Conservation (phyloP, 179 eudicot genomes). For the Silene coronaria region DNA sequence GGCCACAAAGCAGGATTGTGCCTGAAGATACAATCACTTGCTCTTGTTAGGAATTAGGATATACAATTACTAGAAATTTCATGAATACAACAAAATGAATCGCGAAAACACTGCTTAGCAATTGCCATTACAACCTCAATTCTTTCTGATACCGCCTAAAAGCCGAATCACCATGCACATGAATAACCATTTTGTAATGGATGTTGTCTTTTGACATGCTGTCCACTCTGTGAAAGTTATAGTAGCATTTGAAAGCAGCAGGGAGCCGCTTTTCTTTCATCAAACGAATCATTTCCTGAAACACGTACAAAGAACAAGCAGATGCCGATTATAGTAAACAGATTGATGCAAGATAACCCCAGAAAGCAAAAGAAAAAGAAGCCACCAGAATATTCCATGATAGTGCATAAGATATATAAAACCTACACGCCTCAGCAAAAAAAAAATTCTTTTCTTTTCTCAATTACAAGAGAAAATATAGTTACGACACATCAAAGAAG, state of each 20-base stretch:
- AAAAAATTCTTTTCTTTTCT: background rate
- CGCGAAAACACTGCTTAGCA: background rate
- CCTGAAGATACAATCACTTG: conserved; percentile 43
- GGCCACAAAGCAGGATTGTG: conserved; percentile 85
- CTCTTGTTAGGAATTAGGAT: conserved; percentile 24
- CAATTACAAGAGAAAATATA: too few species aligned
- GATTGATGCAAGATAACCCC: background rate
- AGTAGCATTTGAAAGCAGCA: conserved; percentile 79
- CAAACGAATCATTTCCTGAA: conserved; percentile 79
- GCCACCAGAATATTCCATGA: background rate
- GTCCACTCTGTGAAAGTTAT: conserved; percentile 63
- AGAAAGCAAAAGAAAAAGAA: background rate
- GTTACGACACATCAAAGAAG: background rate
- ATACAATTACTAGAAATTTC: conserved; percentile 15
- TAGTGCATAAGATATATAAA: conserved; percentile 4
- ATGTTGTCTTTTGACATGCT: conserved; percentile 50
- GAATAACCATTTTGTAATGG: conserved; percentile 80
- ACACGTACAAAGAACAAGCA: conserved; percentile 7
- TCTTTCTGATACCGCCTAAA: conserved; percentile 88
- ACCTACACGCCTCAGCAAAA: background rate
- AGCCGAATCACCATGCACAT: conserved; percentile 72
- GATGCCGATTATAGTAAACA: background rate
- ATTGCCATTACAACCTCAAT: conserved; percentile 49
- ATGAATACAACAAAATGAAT: background rate
- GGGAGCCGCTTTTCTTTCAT: conserved; percentile 71